A percentile compares a stretch with the other conserved stretches of the same genome.
These are phyloP conservation scores for Ophiosphaerella herpotricha DNA, from an alignment of 2,329 filamentous ascomycete species.

Conservation along the genomic window DNA sequence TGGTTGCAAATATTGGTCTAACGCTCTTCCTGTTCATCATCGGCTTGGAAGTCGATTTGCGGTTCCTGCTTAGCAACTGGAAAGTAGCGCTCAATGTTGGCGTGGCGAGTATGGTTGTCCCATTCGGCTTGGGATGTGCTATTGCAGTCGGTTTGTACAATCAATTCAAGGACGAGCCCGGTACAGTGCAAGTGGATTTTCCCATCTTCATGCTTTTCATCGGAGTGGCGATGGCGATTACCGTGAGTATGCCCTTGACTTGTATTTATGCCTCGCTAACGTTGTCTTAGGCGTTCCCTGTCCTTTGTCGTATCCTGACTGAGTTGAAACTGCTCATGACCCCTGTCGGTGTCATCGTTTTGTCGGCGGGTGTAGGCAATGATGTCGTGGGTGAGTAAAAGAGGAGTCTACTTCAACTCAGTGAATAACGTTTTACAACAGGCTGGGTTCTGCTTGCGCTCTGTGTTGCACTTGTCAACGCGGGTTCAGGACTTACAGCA, in stretches of 20 bases:
- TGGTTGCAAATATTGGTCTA: conserved; percentile 82
- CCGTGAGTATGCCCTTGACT: conserved; percentile 55
- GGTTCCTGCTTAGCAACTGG: conserved; percentile 80
- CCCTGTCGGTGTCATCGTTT: conserved; percentile 82
- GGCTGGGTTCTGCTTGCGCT: conserved; percentile 90
- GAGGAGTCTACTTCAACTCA: background rate
- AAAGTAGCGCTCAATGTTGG: conserved; percentile 77
- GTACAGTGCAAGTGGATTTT: conserved; percentile 63
- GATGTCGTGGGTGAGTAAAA: conserved; percentile 68
- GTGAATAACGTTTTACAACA: conserved; percentile 10
- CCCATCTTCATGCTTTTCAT: conserved; percentile 76
- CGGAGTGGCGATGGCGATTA: conserved; percentile 91
- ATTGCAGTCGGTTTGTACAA: conserved; percentile 82
- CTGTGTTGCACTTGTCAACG: conserved; percentile 91
- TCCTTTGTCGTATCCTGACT: conserved; percentile 89
- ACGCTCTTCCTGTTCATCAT: conserved; percentile 87
- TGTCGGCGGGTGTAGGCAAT: conserved; percentile 90
- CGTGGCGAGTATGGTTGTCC: conserved; percentile 76
- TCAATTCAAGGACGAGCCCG: conserved; percentile 66
- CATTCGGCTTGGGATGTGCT: conserved; percentile 79
- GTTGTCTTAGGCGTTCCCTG: conserved; percentile 69
- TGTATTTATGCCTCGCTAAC: conserved; percentile 8
- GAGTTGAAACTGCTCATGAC: conserved; percentile 85
- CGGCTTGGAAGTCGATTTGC: conserved; percentile 82
- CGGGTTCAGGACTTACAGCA: conserved; percentile 77